Evolutionary conservation across 148 eudicot species (phyloP).

Genomic region (Pharnaceum exiguum): DNA sequence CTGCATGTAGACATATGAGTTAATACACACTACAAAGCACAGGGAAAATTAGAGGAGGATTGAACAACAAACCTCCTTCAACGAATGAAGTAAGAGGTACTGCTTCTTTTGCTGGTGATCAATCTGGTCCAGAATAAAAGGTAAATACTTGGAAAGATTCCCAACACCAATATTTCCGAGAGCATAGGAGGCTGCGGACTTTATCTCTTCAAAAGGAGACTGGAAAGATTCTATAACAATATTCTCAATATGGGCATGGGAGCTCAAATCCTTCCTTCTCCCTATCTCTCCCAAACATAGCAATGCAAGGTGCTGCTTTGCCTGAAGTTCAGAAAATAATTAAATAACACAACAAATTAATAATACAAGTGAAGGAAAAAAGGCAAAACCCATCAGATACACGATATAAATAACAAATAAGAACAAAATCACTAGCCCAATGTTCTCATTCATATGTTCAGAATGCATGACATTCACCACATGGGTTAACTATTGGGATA

Average conservation of each 20-base stretch:
- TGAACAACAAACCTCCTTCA: constrained; percentile 73
- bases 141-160: constrained; percentile 80
- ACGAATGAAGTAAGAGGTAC: constrained; percentile 85
- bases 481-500: too few species aligned
- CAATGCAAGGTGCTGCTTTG: constrained; percentile 91
- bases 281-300: constrained; percentile 98
- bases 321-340: constrained; percentile 34
- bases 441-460: too few species aligned
- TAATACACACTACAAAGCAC: neutral
- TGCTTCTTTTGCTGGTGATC: constrained; percentile 98
- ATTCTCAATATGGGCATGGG: constrained; percentile 87
- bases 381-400: neutral
- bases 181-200: constrained; percentile 92
- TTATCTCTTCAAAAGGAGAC: constrained; percentile 96
- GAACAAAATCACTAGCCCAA: too few species aligned
- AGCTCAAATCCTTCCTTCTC: constrained; percentile 86
- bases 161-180: constrained; percentile 96
- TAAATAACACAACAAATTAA: neutral
- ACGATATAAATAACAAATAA: neutral
- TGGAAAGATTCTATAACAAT: constrained; percentile 94
- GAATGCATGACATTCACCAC: too few species aligned
- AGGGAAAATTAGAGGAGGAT: neutral
- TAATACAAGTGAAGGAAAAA: neutral
- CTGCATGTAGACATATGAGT: constrained; percentile 25
- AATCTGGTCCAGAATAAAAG: constrained; percentile 93